A percentile compares a stretch with the other conserved stretches of the same genome.
Evolutionary conservation across 805 yeast genomes (phyloP).

Genomic region (Saturnispora halmiae): DNA sequence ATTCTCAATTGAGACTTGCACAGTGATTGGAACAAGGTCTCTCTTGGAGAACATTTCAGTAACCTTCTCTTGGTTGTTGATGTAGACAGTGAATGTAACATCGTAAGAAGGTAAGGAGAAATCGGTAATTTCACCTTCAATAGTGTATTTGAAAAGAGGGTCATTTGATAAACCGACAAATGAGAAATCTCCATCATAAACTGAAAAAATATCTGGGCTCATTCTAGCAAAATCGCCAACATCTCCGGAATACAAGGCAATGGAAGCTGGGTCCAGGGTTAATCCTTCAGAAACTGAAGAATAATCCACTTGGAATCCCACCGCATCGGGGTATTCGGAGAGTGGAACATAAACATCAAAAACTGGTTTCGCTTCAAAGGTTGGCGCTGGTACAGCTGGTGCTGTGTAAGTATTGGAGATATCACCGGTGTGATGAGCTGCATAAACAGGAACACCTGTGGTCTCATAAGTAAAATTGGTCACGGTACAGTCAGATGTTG

Average conservation of each 20-base stretch:
- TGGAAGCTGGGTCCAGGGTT: neutral
- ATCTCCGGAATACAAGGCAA: conserved; percentile 12
- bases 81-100: conserved; percentile 4
- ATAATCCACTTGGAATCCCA: conserved; percentile 10
- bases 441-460: conserved; percentile 11
- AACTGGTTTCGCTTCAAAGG: conserved; percentile 13
- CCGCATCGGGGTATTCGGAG: neutral
- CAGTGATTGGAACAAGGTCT: conserved; percentile 10
- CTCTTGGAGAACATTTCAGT: conserved; percentile 12
- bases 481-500: conserved; percentile 3
- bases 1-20: conserved; percentile 12
- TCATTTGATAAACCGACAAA: conserved; percentile 15
- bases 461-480: conserved; percentile 10
- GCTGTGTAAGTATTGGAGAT: conserved; percentile 13
- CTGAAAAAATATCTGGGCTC: conserved; percentile 8
- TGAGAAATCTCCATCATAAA: conserved; percentile 2
- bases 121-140: conserved; percentile 6
- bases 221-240: conserved; percentile 9
- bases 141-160: conserved; percentile 12
- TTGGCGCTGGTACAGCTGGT: conserved; percentile 12
- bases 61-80: conserved; percentile 10
- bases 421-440: conserved; percentile 14
- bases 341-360: conserved; percentile 17
- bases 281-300: conserved; percentile 3
- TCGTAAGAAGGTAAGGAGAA: conserved; percentile 3